phyloP scores from a whole-genome alignment of 140 eudicot genomes.

The Erigeron philadelphicus region DNA sequence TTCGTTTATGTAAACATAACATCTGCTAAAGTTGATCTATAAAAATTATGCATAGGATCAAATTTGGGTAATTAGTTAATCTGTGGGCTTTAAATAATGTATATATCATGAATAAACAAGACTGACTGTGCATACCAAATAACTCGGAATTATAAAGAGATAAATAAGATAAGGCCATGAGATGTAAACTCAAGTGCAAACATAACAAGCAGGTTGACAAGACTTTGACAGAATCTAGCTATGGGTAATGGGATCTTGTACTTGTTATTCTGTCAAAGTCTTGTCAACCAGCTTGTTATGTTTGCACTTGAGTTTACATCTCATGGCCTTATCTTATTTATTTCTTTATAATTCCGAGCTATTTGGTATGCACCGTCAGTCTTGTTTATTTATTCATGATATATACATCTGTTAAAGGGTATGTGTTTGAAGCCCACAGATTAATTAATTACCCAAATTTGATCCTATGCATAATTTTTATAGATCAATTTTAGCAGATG shows the following conservation, averaged over 20 bases:
- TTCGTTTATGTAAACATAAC: no score
- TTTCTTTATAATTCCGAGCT: background rate
- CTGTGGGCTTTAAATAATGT: no score
- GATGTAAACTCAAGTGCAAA: background rate
- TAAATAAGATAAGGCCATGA: background rate
- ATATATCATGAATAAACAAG: background rate
- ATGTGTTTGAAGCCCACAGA: no score
- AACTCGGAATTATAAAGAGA: background rate
- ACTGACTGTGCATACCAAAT: slow-evolving; percentile 1
- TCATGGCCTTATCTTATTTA: background rate
- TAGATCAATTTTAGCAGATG: no score
- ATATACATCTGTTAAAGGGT: no score
- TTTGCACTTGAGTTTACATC: background rate
- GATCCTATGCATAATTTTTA: no score
- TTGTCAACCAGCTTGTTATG: background rate
- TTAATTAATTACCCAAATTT: no score
- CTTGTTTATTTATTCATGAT: background rate
- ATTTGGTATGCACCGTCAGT: background rate
- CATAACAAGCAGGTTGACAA: background rate
- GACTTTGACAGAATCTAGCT: background rate
- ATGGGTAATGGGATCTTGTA: background rate
- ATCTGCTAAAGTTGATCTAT: no score
- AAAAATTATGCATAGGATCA: no score
- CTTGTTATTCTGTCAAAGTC: background rate
- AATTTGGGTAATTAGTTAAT: no score